Evolutionary conservation across 352 stramenopile species (phyloP), one percentile per base, ranked within the genome.

Genomic region (Phytophthora citricola): DNA sequence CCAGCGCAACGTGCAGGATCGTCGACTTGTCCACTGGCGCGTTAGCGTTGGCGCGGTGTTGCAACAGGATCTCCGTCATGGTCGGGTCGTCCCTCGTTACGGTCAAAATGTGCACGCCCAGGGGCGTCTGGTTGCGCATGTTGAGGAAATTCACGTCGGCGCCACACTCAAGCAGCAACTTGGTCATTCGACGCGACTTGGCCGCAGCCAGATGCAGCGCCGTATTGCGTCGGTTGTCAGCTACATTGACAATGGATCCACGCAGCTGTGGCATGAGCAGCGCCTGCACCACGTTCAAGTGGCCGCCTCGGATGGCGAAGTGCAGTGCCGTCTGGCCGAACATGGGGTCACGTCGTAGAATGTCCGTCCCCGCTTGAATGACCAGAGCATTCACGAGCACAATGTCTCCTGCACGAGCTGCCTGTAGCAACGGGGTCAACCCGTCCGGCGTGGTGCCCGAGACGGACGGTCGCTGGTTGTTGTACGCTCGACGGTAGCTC

Each of bases 321-420:
- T 91, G 83, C 58, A 91, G 69, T 11, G 81, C 83, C 24, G 81
- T 91, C 52, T 91, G 83, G 7, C 83, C 80, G 50, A 78, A 90
- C 52, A 80, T 70, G n/a, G 83, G 81, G 55, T 92, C 83, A 11
- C 83, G 78, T 8, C 83, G 79, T 24, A 92, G 56, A 29, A 92
- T 83, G 47, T 92, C 83, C 9, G 83, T 92, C 26, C 81, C 83
- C 0, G 81, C 73, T 60, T 92, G 83, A 49, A 92, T 83, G n/a
- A 90, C 66, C 2, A 92, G 56, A 12, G 83, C 81, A 40, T 92
- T 92, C 15, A 92, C 70, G 4, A 89, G 58, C 27, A 92, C 77
- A 15, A 92, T 77, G 54, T 90, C 81, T 11, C 83, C 83, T 4
- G 79, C 71, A n/a, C 76, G 64, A 8, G 83, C 83, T 4, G 83